Evolutionary conservation across 495 filamentous ascomycete species (phyloP).

Genomic region (Aspergillus affinis): DNA sequence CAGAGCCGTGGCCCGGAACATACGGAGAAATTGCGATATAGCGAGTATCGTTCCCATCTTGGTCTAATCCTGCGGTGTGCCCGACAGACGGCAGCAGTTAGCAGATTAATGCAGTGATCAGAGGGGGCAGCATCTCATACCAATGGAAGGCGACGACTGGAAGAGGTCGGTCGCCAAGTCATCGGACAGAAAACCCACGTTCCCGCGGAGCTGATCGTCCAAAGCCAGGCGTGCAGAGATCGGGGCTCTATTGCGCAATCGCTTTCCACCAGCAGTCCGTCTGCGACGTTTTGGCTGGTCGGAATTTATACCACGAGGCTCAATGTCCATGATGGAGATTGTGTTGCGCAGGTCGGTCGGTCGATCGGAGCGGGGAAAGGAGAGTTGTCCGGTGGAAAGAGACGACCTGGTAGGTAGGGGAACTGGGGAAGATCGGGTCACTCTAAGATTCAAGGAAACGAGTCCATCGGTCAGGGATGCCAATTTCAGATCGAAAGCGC

Average conservation of each 20-base stretch:
- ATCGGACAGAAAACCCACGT: slow-evolving; percentile 82
- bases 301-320: slow-evolving; percentile 34
- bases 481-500: slow-evolving; percentile 5
- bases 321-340: slow-evolving; percentile 36
- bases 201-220: slow-evolving; percentile 83
- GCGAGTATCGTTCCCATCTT: slow-evolving; percentile 38
- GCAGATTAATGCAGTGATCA: not conserved
- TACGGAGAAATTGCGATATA: slow-evolving; percentile 84
- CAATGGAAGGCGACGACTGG: slow-evolving; percentile 48
- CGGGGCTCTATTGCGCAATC: slow-evolving; percentile 54
- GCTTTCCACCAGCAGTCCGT: slow-evolving; percentile 35
- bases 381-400: not conserved
- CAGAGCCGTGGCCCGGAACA: slow-evolving; percentile 57
- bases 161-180: slow-evolving; percentile 84
- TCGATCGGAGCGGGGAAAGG: slow-evolving; percentile 16
- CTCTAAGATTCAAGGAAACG: slow-evolving; percentile 11
- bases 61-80: slow-evolving; percentile 5
- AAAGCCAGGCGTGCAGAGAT: slow-evolving; percentile 64
- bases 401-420: not conserved
- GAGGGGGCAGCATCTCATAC: slow-evolving; percentile 25
- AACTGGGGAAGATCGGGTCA: not conserved
- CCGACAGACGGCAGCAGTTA: slow-evolving; percentile 7
- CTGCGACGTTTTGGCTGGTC: slow-evolving; percentile 45
- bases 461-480: slow-evolving; percentile 6
- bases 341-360: slow-evolving; percentile 12